These are phyloP conservation scores for Pseudoperonospora humuli DNA, from an alignment of 352 stramenopile species.

Conservation along the genomic window DNA sequence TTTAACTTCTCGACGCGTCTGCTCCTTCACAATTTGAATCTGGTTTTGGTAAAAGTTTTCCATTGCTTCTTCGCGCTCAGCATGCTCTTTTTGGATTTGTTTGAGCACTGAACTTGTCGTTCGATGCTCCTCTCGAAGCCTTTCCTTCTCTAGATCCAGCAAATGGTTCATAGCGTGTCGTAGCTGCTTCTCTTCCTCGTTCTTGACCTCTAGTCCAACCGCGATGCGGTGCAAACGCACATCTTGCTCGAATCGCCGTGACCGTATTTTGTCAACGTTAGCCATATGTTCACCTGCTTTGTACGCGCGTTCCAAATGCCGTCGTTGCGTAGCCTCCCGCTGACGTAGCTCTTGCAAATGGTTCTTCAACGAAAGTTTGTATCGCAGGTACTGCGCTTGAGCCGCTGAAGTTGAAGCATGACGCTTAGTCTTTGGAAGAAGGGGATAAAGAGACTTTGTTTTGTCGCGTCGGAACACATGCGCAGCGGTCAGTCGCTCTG, in stretches of 20 bases:
- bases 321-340: constrained; percentile 47
- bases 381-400: constrained; percentile 48
- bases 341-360: constrained; percentile 57
- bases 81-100: constrained; percentile 55
- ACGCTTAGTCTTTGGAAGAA: constrained; percentile 24
- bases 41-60: constrained; percentile 68
- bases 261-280: constrained; percentile 64
- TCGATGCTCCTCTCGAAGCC: constrained; percentile 54
- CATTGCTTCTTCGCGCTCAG: constrained; percentile 45
- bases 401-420: constrained; percentile 24
- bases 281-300: constrained; percentile 52
- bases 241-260: constrained; percentile 56
- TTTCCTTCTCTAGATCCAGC: constrained; percentile 56
- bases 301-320: constrained; percentile 55
- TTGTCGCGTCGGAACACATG: background rate
- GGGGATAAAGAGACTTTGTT: constrained; percentile 32
- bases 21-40: constrained; percentile 58
- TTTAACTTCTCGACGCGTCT: constrained; percentile 45
- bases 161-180: constrained; percentile 59
- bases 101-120: constrained; percentile 38
- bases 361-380: constrained; percentile 62
- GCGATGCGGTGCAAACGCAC: constrained; percentile 59
- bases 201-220: constrained; percentile 49
- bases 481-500: constrained; percentile 4
- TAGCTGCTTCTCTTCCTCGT: constrained; percentile 59